A percentile compares a stretch with the other conserved stretches of the same genome.
phyloP scores from a whole-genome alignment of 192 early-diverging fungal species.

The Coemansia sp. region DNA sequence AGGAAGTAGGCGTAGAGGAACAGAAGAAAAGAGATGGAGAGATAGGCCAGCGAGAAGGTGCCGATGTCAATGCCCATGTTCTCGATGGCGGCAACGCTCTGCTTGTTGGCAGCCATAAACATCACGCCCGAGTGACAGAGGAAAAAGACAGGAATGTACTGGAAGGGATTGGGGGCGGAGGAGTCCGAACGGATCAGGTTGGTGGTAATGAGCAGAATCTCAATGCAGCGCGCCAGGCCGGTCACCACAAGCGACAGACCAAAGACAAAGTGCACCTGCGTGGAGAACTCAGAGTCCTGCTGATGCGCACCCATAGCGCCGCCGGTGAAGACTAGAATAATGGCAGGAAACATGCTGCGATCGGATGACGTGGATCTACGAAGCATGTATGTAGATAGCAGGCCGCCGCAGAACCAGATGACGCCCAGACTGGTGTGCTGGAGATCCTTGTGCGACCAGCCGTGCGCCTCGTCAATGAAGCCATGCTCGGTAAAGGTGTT shows the following conservation, averaged over 20 bases:
- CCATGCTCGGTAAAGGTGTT: constrained; percentile 75
- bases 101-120: constrained; percentile 67
- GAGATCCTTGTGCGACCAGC: constrained; percentile 67
- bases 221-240: constrained; percentile 60
- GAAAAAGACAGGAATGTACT: constrained; percentile 53
- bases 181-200: constrained; percentile 22
- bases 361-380: constrained; percentile 36
- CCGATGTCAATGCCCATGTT: constrained; percentile 57
- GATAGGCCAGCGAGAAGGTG: constrained; percentile 59
- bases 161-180: constrained; percentile 51
- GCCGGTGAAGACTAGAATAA: constrained; percentile 65
- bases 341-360: constrained; percentile 62
- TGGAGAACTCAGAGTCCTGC: constrained; percentile 62
- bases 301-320: constrained; percentile 63
- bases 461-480: constrained; percentile 50
- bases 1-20: constrained; percentile 59
- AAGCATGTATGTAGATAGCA: constrained; percentile 58
- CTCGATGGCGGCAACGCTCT: constrained; percentile 54
- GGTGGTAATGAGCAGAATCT: constrained; percentile 55
- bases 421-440: constrained; percentile 71
- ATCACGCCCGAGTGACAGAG: constrained; percentile 62
- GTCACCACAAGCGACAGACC: constrained; percentile 62
- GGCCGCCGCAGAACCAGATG: constrained; percentile 67
- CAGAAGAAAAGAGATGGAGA: constrained; percentile 62
- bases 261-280: constrained; percentile 64